Percentiles rank a stretch among this genome's conserved stretches.
Conservation (phyloP, 257 asterid species). For the Nicotiana undulata region DNA sequence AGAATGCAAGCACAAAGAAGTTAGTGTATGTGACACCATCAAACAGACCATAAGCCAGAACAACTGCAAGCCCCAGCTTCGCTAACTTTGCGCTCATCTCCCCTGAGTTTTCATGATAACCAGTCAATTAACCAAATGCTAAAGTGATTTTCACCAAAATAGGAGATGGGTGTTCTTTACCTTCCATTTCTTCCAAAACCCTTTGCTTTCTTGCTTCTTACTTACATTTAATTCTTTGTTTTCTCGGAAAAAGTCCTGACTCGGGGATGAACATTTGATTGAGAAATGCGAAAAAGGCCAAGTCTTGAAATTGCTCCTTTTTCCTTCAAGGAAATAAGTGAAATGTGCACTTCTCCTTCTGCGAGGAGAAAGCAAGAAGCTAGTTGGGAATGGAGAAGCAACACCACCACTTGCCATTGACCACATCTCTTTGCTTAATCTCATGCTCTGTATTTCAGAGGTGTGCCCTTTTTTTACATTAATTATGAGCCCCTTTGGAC, state of each 20-base stretch:
- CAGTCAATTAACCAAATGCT: not conserved
- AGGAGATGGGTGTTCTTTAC: not conserved
- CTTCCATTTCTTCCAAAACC: conserved; percentile 44
- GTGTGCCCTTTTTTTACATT: too few relatives aligned
- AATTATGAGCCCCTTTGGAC: too few relatives aligned
- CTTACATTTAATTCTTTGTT: conserved; percentile 21
- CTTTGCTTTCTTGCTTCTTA: conserved; percentile 19
- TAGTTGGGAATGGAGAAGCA: not conserved
- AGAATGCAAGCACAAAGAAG: conserved; percentile 41
- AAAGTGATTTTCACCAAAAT: not conserved
- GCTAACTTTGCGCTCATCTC: conserved; percentile 38
- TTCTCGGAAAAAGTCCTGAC: conserved; percentile 15
- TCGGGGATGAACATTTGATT: conserved; percentile 16
- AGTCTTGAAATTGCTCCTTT: not conserved
- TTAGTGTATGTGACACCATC: conserved; percentile 47
- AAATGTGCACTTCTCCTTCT: not conserved
- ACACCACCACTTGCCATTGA: not conserved
- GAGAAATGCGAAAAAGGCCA: not conserved
- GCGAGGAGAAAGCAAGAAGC: not conserved
- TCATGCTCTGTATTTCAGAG: not conserved
- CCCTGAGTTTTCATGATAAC: conserved; percentile 25
- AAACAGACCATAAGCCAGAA: conserved; percentile 40
- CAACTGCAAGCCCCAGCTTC: conserved; percentile 36
- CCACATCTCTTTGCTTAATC: not conserved
- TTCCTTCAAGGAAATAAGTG: not conserved